phyloP scores from a whole-genome alignment of 805 yeast genomes.

The Candida qinlingensis region DNA sequence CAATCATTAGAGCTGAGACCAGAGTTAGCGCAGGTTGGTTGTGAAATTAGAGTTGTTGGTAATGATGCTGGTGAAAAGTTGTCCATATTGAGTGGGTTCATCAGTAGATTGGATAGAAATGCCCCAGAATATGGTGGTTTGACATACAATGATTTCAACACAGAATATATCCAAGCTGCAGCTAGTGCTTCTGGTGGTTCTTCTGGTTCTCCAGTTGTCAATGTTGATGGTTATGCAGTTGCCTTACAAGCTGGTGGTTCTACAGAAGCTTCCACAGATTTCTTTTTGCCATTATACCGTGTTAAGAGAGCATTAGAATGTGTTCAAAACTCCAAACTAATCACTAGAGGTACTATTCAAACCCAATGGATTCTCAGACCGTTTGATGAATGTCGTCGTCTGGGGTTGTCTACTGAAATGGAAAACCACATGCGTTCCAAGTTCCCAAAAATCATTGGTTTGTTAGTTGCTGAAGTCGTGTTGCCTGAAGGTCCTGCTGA shows the following conservation, averaged over 20 bases:
- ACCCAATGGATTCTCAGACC: constrained; percentile 86
- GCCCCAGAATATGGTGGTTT: constrained; percentile 90
- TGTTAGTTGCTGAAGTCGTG: constrained; percentile 76
- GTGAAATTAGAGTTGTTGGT: constrained; percentile 91
- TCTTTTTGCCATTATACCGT: constrained; percentile 80
- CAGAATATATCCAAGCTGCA: constrained; percentile 93
- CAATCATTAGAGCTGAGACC: constrained; percentile 67
- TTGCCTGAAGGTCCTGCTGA: constrained; percentile 85
- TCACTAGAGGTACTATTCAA: constrained; percentile 89
- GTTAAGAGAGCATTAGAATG: constrained; percentile 78
- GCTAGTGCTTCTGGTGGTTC: constrained; percentile 96
- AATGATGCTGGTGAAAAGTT: constrained; percentile 95
- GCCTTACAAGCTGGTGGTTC: constrained; percentile 95
- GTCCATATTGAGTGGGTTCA: constrained; percentile 81
- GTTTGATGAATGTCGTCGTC: constrained; percentile 82
- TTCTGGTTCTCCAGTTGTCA: constrained; percentile 94
- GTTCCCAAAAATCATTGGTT: constrained; percentile 73
- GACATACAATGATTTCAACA: constrained; percentile 88
- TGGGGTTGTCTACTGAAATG: constrained; percentile 73
- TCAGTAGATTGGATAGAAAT: constrained; percentile 76
- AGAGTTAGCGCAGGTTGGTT: constrained; percentile 82
- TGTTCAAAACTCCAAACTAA: constrained; percentile 50
- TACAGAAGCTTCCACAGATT: constrained; percentile 88
- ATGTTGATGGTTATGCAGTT: constrained; percentile 79
- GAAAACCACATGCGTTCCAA: constrained; percentile 62